These are phyloP conservation scores for Silene uniflora DNA, from an alignment of 148 eudicot species.

Conservation along the genomic window DNA sequence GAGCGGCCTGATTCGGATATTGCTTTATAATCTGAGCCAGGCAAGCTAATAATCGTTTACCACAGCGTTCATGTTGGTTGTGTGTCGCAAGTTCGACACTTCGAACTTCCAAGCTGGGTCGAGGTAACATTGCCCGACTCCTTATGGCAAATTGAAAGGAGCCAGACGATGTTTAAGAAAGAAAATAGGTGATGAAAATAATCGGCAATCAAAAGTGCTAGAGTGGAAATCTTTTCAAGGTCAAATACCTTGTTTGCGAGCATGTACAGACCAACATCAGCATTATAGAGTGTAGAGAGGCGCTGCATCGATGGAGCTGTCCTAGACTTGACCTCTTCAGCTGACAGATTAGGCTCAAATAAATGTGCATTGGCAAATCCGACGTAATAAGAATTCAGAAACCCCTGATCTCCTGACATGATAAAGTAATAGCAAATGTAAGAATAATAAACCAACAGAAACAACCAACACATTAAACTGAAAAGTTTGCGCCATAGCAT, in stretches of 20 bases:
- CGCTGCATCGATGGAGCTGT: conserved; percentile 82
- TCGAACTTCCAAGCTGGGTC: not conserved
- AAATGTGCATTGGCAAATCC: conserved; percentile 85
- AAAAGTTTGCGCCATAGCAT: not conserved
- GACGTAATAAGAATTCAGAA: conserved; percentile 76
- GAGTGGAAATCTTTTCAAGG: conserved; percentile 5
- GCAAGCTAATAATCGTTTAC: too few relatives aligned
- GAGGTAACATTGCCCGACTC: not conserved
- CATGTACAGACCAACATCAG: conserved; percentile 99
- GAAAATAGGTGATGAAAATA: not conserved
- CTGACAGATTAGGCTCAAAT: conserved; percentile 60
- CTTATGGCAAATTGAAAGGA: not conserved
- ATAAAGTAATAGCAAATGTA: conserved; percentile 10
- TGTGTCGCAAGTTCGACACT: not conserved
- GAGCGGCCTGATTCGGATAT: too few relatives aligned
- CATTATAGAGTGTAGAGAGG: conserved; percentile 91
- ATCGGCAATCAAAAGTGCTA: not conserved
- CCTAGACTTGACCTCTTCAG: conserved; percentile 56
- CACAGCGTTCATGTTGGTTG: not conserved
- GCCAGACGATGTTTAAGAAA: too few relatives aligned
- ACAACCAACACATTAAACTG: not conserved
- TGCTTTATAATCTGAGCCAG: not conserved
- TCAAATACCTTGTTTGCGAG: conserved; percentile 89
- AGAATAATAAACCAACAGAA: conserved; percentile 10
- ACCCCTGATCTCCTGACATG: conserved; percentile 89